Evolutionary conservation across 371 early-diverging fungal genomes (phyloP).

Genomic region (Sporodiniella umbellata): DNA sequence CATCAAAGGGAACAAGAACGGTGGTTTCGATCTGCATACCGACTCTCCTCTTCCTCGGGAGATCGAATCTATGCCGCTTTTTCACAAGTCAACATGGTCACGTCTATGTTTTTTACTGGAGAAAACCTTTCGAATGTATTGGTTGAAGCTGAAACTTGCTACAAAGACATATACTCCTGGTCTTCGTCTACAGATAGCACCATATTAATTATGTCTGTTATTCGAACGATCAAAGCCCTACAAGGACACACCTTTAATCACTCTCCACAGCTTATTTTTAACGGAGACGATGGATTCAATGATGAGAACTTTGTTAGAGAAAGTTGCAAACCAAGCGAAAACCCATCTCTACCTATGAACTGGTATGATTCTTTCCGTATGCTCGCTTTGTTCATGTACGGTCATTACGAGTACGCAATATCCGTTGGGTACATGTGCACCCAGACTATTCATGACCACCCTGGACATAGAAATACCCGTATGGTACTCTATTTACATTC

Average conservation of each 20-base stretch:
- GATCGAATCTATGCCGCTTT: slow-evolving; percentile 44
- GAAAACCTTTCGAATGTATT: slow-evolving; percentile 19
- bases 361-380: slow-evolving; percentile 42
- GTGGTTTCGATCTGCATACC: slow-evolving; percentile 8
- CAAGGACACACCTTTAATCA: slow-evolving; percentile 33
- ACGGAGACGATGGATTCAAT: slow-evolving; percentile 44
- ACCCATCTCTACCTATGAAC: slow-evolving; percentile 28
- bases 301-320: slow-evolving; percentile 37
- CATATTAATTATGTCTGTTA: slow-evolving; percentile 34
- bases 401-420: slow-evolving; percentile 36
- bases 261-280: slow-evolving; percentile 25
- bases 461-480: slow-evolving; percentile 37
- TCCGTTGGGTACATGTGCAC: slow-evolving; percentile 29
- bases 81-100: slow-evolving; percentile 27
- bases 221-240: slow-evolving; percentile 33
- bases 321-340: slow-evolving; percentile 32
- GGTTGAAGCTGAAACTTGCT: slow-evolving; percentile 30
- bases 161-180: slow-evolving; percentile 38
- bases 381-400: slow-evolving; percentile 38
- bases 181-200: slow-evolving; percentile 35
- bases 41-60: slow-evolving; percentile 26
- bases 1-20: slow-evolving; percentile 25
- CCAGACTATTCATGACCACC: slow-evolving; percentile 28
- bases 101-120: slow-evolving; percentile 20
- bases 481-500: slow-evolving; percentile 29